These are phyloP conservation scores for Mycena latifolia DNA, from an alignment of 768 basidiomycete species.

Conservation along the genomic window DNA sequence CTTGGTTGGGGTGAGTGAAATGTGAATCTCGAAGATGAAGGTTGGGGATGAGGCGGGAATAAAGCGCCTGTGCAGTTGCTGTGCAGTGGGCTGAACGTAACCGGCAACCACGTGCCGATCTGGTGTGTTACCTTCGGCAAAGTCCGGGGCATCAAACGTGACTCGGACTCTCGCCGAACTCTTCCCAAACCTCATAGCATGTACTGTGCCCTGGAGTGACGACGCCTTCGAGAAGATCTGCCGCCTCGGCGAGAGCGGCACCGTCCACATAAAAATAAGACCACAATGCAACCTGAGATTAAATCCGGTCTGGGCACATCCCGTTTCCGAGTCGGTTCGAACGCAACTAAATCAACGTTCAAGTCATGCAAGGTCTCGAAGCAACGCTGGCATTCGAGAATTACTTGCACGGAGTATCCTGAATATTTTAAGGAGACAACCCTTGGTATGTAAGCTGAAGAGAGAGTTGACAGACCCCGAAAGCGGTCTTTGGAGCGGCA, in stretches of 20 bases:
- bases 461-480: no score
- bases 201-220: neutral
- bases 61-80: neutral
- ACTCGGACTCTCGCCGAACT: neutral
- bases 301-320: no score
- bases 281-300: no score
- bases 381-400: no score
- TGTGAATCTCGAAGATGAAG: slow-evolving; percentile 10
- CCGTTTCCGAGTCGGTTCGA: no score
- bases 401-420: no score
- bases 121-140: neutral
- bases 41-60: slow-evolving; percentile 2
- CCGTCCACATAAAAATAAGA: no score
- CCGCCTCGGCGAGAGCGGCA: neutral
- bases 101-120: neutral
- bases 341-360: no score
- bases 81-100: neutral
- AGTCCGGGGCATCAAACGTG: neutral
- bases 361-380: no score
- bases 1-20: neutral
- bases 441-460: no score
- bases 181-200: neutral
- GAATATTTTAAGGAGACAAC: no score
- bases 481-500: no score
- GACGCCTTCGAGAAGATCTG: neutral